Evolutionary conservation across 225 moss, liverwort and hornwort species (phyloP), one percentile per base, ranked within the genome.

Genomic region (Polytrichum formosum): DNA sequence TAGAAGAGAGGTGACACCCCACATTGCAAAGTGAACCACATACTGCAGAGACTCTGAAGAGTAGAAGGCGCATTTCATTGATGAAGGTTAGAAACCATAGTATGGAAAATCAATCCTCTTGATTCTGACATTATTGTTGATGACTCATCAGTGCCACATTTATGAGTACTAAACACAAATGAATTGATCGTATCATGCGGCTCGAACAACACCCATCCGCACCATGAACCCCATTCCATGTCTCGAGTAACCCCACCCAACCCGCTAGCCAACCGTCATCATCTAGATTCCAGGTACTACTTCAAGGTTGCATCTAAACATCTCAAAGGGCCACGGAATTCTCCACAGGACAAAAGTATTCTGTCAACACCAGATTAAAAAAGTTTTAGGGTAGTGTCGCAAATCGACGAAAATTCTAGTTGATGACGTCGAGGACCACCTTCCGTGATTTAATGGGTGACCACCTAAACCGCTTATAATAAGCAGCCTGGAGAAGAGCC

Each of bases 381-480:
- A 46, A 13, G 46, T 13, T 46, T 46, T 46, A 16, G 13, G 46
- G 46, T 46, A 16, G 46, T 46, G 33, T 22, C 35, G 7, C 65
- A 22, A 66, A 53, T 46, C 46, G 46, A 4, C 13, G 4, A 46
- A 46, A 10, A 31, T 72, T 75, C 84, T 85, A 96, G 80, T 96
- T 84, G 65, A 91, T 75, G 70, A 90, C 78, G 69, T 96, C 91
- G 19, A 81, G 60, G 25, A 96, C 73, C 72, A 96, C 28, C 80
- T 93, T 93, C 80, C 96, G 82, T 26, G 96, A 84, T 80, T 96
- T 96, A 71, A 93, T 33, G 7, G 93, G 89, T 59, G 91, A 71
- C 93, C 96, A 96, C 81, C 77, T 91, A 79, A 88, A 96, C 59
- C 96, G 81, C 78, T 93, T 96, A 81, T 76, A 89, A 73, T 96